Percentiles rank a stretch among this genome's conserved stretches.
Evolutionary conservation across 352 stramenopile species (phyloP).

Genomic region (Pythium graminicola): DNA sequence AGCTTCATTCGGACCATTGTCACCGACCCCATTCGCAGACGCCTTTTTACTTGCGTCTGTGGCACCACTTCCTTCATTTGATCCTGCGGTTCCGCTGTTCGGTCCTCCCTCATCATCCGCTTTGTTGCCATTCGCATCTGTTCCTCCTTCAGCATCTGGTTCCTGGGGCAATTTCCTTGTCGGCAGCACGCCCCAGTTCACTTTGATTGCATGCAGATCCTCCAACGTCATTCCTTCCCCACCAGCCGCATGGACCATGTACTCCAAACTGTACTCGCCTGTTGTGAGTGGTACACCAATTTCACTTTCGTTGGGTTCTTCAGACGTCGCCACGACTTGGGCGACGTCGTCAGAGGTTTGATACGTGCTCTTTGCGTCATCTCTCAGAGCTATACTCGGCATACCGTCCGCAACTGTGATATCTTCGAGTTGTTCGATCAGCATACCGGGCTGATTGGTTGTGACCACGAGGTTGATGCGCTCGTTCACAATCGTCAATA

Average conservation of each 20-base stretch:
- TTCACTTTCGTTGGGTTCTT: conserved; percentile 65
- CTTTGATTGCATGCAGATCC: conserved; percentile 55
- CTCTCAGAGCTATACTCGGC: conserved; percentile 35
- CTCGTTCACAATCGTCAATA: conserved; percentile 74
- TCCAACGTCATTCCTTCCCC: conserved; percentile 42
- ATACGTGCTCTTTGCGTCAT: conserved; percentile 30
- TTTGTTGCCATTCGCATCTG: conserved; percentile 25
- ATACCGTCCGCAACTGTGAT: conserved; percentile 15
- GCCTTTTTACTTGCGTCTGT: conserved; percentile 21
- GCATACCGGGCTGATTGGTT: conserved; percentile 61
- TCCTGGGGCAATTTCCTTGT: conserved; percentile 45
- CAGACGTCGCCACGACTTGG: conserved; percentile 35
- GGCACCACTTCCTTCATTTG: conserved; percentile 1
- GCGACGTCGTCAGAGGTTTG: conserved; percentile 58
- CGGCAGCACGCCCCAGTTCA: conserved; percentile 68
- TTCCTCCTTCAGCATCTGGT: conserved; percentile 13
- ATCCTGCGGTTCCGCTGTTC: conserved; percentile 11
- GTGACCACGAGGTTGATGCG: conserved; percentile 70
- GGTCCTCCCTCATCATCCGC: conserved; percentile 16
- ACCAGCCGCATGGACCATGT: conserved; percentile 52
- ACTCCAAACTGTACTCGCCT: conserved; percentile 63
- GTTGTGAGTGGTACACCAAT: conserved; percentile 51
- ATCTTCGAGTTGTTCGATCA: conserved; percentile 61
- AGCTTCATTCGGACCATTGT: no score
- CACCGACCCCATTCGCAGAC: conserved; percentile 21